These are phyloP conservation scores for Hibiscus trionum DNA, from an alignment of 345 rosid genomes.

Conservation along the genomic window DNA sequence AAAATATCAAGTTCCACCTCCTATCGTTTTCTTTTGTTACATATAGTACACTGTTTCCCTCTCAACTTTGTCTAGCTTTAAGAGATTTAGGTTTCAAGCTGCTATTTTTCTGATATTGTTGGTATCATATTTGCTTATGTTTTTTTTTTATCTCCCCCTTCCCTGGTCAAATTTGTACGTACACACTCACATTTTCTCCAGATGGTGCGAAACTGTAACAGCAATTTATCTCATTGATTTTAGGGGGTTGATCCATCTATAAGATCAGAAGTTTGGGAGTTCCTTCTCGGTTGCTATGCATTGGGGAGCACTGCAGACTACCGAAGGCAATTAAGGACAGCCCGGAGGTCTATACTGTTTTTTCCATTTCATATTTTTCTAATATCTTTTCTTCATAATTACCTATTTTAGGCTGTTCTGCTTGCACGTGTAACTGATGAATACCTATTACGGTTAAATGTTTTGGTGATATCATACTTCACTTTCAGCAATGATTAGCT, in stretches of 20 bases:
- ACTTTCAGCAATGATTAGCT: neutral
- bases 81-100: neutral
- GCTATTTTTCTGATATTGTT: neutral
- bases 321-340: conserved; percentile 60
- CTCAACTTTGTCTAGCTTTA: neutral
- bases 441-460: neutral
- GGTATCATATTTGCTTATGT: neutral
- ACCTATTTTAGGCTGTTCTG: conserved; percentile 5
- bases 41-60: neutral
- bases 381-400: neutral
- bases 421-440: conserved; percentile 8
- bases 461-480: neutral
- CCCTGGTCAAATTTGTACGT: neutral
- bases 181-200: neutral
- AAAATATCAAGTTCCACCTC: neutral
- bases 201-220: neutral
- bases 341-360: conserved; percentile 51
- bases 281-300: conserved; percentile 82
- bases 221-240: conserved; percentile 8
- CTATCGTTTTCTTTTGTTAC: conserved; percentile 6
- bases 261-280: conserved; percentile 92
- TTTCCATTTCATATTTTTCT: conserved; percentile 4
- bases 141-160: neutral
- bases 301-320: conserved; percentile 71
- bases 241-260: conserved; percentile 91